These are phyloP conservation scores for Farysia itapuensis DNA, from an alignment of 1,284 basidiomycete genomes.

Conservation along the genomic window DNA sequence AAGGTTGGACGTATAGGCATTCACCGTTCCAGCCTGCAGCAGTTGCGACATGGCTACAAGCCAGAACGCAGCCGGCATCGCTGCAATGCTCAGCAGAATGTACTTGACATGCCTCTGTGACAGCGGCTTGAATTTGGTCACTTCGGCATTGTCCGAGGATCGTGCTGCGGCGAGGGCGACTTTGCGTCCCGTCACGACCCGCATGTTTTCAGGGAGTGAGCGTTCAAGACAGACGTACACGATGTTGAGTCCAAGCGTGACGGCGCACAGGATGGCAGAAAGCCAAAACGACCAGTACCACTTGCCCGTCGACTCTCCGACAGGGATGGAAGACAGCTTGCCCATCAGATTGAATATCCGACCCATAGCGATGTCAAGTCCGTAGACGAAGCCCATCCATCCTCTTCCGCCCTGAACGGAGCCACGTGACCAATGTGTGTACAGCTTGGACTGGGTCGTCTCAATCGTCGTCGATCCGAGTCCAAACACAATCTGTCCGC, in stretches of 20 bases:
- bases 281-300: slow-evolving; percentile 62
- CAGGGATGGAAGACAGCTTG: slow-evolving; percentile 57
- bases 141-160: not conserved
- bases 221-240: slow-evolving; percentile 59
- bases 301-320: slow-evolving; percentile 58
- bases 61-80: slow-evolving; percentile 54
- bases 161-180: slow-evolving; percentile 1
- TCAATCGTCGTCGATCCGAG: slow-evolving; percentile 57
- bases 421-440: slow-evolving; percentile 38
- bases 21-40: slow-evolving; percentile 60
- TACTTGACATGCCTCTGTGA: slow-evolving; percentile 4
- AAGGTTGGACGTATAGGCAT: slow-evolving; percentile 60
- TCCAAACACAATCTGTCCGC: slow-evolving; percentile 51
- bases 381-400: slow-evolving; percentile 43
- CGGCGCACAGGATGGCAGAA: slow-evolving; percentile 52
- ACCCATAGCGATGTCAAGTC: slow-evolving; percentile 58
- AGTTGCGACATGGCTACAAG: slow-evolving; percentile 49
- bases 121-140: slow-evolving; percentile 2
- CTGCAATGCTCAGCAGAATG: slow-evolving; percentile 8
- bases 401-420: slow-evolving; percentile 7
- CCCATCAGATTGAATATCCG: slow-evolving; percentile 40
- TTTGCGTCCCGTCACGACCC: slow-evolving; percentile 44
- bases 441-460: slow-evolving; percentile 52
- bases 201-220: slow-evolving; percentile 53
- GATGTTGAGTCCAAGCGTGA: slow-evolving; percentile 50